Conservation (phyloP, 2,329 filamentous ascomycete species). For the Botrytis porri region DNA sequence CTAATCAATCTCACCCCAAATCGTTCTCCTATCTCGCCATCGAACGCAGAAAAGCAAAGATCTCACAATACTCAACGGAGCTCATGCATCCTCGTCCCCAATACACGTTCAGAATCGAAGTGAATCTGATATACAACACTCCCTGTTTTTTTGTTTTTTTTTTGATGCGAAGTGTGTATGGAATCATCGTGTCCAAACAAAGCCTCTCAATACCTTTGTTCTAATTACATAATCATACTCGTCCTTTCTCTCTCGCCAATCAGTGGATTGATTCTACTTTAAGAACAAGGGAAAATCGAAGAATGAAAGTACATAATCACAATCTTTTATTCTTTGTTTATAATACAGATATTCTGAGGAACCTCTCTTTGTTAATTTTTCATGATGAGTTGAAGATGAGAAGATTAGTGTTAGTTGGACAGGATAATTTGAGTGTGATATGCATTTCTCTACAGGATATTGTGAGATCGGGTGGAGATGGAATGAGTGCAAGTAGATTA, state of each 20-base stretch:
- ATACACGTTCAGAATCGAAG: neutral
- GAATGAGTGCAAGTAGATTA: neutral
- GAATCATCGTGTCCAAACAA: accelerated
- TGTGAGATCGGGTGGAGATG: too few species aligned
- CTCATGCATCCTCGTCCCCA: neutral
- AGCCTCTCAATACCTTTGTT: too few species aligned
- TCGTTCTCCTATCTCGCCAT: too few species aligned
- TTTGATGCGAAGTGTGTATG: neutral
- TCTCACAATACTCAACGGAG: neutral
- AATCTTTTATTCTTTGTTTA: neutral
- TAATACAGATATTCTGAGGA: accelerated
- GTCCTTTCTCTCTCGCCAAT: too few species aligned
- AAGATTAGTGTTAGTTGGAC: neutral
- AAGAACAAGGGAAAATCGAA: too few species aligned
- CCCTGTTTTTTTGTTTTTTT: neutral
- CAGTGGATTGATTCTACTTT: too few species aligned
- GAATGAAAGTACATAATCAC: too few species aligned
- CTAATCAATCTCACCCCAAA: too few species aligned
- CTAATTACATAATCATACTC: neutral
- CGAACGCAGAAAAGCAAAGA: too few species aligned
- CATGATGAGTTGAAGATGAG: neutral
- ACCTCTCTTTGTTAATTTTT: neutral
- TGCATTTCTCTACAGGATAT: too few species aligned
- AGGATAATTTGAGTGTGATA: too few species aligned
- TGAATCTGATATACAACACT: neutral